Evolutionary conservation across 2,329 filamentous ascomycete species (phyloP).

Genomic region (Aotearoamyces nothofagi): DNA sequence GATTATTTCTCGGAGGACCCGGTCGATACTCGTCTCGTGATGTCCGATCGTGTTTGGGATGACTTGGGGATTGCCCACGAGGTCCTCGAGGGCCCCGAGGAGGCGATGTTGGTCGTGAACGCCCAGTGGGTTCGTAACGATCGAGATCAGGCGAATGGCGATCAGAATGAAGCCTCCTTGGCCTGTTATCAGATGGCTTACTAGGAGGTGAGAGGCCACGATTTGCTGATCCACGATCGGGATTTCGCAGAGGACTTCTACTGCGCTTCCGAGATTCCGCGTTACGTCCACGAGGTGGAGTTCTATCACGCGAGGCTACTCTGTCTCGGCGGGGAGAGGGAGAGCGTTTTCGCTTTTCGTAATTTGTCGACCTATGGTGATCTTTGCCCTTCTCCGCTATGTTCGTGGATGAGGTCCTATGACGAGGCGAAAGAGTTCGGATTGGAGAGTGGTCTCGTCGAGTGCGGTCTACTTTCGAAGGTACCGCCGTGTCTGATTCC

Average conservation of each 20-base stretch:
- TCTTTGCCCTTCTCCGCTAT: conserved; percentile 12
- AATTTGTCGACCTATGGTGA: conserved; percentile 10
- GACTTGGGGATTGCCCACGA: conserved; percentile 10
- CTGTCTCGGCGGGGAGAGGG: conserved; percentile 2
- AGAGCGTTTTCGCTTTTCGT: conserved; percentile 15
- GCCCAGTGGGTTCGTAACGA: conserved; percentile 14
- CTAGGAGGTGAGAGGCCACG: conserved; percentile 11
- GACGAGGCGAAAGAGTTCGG: conserved; percentile 15
- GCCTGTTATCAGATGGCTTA: conserved; percentile 9
- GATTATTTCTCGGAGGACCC: conserved; percentile 5
- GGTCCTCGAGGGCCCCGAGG: conserved; percentile 11
- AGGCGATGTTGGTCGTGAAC: conserved; percentile 15
- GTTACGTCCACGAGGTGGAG: conserved; percentile 12
- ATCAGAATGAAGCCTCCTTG: conserved; percentile 10
- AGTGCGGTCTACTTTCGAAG: conserved; percentile 13
- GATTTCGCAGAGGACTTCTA: conserved; percentile 7
- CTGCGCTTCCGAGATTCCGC: conserved; percentile 6
- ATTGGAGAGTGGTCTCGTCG: conserved; percentile 14
- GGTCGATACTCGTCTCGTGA: conserved; percentile 16
- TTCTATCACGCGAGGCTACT: not conserved
- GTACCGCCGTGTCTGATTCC: conserved; percentile 9
- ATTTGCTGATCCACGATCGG: conserved; percentile 7
- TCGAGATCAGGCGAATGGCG: conserved; percentile 13
- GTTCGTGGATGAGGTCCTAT: conserved; percentile 8
- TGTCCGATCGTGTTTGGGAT: conserved; percentile 10